phyloP scores from a whole-genome alignment of 495 filamentous ascomycete species.

The Trichoderma orchidacearum region DNA sequence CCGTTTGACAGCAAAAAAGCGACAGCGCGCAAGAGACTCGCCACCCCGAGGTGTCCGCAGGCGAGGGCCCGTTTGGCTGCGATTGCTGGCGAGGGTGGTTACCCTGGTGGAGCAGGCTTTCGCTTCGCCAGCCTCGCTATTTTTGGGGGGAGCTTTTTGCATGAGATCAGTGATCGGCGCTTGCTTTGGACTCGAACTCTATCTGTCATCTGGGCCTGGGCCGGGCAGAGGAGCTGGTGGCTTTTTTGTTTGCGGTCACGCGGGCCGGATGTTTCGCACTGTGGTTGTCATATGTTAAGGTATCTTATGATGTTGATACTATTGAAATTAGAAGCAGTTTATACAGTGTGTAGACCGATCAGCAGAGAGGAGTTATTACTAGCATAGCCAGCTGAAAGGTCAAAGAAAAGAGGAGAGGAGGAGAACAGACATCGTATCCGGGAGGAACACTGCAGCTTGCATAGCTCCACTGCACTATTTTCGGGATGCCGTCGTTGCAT shows the following conservation, averaged over 20 bases:
- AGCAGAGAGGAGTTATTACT: no score
- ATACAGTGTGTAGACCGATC: background rate
- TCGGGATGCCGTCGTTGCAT: background rate
- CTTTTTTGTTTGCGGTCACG: background rate
- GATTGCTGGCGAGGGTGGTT: background rate
- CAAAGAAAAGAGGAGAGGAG: background rate
- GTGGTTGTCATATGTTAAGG: background rate
- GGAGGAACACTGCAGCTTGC: conserved; percentile 1
- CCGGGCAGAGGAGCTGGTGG: background rate
- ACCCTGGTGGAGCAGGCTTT: background rate
- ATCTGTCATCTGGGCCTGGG: background rate
- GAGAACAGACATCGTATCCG: background rate
- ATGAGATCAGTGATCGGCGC: background rate
- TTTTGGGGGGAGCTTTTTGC: background rate
- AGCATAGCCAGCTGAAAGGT: no score
- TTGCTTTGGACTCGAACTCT: background rate
- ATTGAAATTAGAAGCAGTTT: no score
- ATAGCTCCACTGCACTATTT: background rate
- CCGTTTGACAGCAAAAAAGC: background rate
- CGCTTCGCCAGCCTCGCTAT: background rate
- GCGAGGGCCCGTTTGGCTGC: background rate
- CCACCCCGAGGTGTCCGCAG: background rate
- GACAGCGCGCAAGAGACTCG: background rate
- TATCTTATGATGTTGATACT: no score
- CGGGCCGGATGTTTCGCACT: background rate